Evolutionary conservation across 352 stramenopile genomes (phyloP), one percentile per base, ranked within the genome.

Genomic region (Globisporangium spinosum): DNA sequence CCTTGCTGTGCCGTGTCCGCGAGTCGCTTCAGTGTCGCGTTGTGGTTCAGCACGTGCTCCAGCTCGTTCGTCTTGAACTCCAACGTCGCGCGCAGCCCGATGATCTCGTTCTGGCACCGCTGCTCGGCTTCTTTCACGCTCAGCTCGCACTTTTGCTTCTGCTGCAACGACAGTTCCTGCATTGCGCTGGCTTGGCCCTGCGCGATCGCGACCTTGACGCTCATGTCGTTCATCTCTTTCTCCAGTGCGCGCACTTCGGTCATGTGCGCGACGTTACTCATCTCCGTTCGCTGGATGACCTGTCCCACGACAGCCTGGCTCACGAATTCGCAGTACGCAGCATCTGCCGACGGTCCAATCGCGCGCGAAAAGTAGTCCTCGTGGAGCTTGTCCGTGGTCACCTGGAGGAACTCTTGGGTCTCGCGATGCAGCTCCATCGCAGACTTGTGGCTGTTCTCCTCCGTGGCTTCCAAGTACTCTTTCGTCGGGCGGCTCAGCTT

Each of bases 21-120:
- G 3, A 95, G 77, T 0, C 85, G 82, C 72, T 93, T 93, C 74
- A 95, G 77, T n/a, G 88, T 95, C 29, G 86, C 85, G 38, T 95
- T 95, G 72, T 95, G 86, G 70, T 91, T 93, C 55, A 94, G 65
- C 67, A 95, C 88, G 76, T 95, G 85, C 67, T 95, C 88, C 20
- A 95, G 71, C 70, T 95, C 87, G 67, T 93, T 90, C 17, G 85
- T 94, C 73, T 95, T 94, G 70, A 92, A 94, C 51, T 95, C 87
- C 32, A 95, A 67, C 35, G 82, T 88, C 29, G 86, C 83, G 15
- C 78, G 82, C 70, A 95, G 72, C 38, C 75, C 73, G 8, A 82
- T 65, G 45, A 94, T 76, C 67, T 95, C 85, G 25, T 77, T 80
- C 17, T 82, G 76, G 64, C 82, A 91, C 5, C 87, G 86, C 68